A percentile compares a stretch with the other conserved stretches of the same genome.
phyloP scores from a whole-genome alignment of 2,329 filamentous ascomycete species.

The Aureobasidium vineae region DNA sequence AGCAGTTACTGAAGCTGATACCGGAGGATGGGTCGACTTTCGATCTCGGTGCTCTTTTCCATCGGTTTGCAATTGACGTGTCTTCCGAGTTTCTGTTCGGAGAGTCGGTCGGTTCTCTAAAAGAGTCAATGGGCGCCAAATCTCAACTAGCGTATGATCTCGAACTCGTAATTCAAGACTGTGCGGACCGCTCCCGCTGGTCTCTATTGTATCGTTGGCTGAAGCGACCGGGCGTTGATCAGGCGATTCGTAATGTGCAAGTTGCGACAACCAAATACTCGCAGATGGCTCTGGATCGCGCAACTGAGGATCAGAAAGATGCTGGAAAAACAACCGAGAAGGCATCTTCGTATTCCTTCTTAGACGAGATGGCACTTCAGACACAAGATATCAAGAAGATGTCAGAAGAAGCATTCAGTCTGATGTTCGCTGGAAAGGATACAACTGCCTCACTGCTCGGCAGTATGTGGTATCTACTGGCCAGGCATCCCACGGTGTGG shows the following conservation, averaged over 20 bases:
- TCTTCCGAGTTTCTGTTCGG: conserved; percentile 67
- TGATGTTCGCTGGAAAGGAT: conserved; percentile 54
- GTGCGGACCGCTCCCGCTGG: conserved; percentile 26
- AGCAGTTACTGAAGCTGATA: conserved; percentile 58
- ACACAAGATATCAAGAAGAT: conserved; percentile 44
- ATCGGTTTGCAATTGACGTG: conserved; percentile 63
- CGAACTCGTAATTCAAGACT: conserved; percentile 27
- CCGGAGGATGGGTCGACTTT: conserved; percentile 55
- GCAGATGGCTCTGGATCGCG: conserved; percentile 28
- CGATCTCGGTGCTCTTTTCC: conserved; percentile 62
- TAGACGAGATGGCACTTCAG: conserved; percentile 56
- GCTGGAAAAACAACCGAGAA: conserved; percentile 14
- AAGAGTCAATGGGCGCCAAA: conserved; percentile 26
- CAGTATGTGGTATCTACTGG: conserved; percentile 39
- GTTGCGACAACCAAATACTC: conserved; percentile 28
- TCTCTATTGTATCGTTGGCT: conserved; percentile 22
- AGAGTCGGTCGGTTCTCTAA: conserved; percentile 37
- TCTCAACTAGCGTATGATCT: conserved; percentile 28
- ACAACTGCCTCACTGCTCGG: conserved; percentile 52
- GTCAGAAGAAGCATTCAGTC: conserved; percentile 48
- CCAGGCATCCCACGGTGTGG: conserved; percentile 31
- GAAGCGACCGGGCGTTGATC: conserved; percentile 24
- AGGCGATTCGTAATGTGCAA: conserved; percentile 25
- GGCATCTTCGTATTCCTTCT: conserved; percentile 52
- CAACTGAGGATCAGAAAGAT: conserved; percentile 22